phyloP scores from a whole-genome alignment of 306 rosid species.

The Trichosanthes truncata region DNA sequence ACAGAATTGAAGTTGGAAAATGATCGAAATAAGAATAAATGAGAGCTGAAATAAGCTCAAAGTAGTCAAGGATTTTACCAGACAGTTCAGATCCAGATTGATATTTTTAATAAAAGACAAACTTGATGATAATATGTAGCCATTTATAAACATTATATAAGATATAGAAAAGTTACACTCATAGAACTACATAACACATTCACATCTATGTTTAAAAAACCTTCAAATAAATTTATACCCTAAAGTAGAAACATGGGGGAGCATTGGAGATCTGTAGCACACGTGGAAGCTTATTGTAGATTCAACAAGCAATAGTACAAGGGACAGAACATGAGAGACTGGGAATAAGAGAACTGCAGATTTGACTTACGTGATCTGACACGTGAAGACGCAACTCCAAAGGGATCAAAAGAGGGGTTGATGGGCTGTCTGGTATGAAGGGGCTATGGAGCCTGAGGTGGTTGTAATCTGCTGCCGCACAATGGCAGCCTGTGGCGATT shows the following conservation, averaged over 20 bases:
- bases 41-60: neutral
- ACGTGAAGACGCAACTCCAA: neutral
- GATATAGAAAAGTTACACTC: neutral
- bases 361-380: neutral
- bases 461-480: neutral
- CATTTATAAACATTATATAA: neutral
- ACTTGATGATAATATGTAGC: neutral
- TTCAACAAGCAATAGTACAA: constrained; percentile 4
- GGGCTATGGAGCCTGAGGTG: neutral
- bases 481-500: neutral
- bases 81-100: neutral
- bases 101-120: neutral
- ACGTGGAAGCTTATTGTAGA: constrained; percentile 5
- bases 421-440: neutral
- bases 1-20: neutral
- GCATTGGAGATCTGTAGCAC: neutral
- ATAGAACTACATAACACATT: neutral
- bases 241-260: neutral
- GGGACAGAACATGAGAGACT: neutral
- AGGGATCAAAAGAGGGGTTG: neutral
- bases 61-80: neutral
- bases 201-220: too few species aligned
- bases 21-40: neutral
- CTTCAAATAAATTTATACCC: neutral
- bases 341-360: neutral